Evolutionary conservation across 768 basidiomycete genomes (phyloP), one percentile per base, ranked within the genome.

Genomic region (Clavulina sp.): DNA sequence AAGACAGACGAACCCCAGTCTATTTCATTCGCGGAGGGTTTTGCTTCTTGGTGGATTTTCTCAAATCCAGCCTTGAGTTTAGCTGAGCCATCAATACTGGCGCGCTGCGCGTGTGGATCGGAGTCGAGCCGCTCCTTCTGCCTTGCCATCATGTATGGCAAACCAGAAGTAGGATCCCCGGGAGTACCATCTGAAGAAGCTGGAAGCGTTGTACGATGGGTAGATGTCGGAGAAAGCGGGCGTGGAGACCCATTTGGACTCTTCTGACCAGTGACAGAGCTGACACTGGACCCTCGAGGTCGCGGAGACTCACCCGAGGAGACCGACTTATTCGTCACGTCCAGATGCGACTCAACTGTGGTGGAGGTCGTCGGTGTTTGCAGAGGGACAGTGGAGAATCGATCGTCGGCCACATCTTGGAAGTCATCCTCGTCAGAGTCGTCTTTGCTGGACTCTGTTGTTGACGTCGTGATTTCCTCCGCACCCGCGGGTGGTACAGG

Each of bases 31-130:
- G 5, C 38, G 46, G 31, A 46, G 48, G 13, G 34, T 52, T 57
- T 56, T 56, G 72, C 69, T 59, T 79, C 72, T 48, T 69, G 73
- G 43, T 81, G 82, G 38, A 78, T 68, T 33, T 78, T 73, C 48
- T 74, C 70, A 57, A 87, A 86, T 56, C 84, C 83, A 59, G 84
- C 79, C 57, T 83, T 84, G 36, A 87, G 65, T 58, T 77, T 80
- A 48, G 77, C 72, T 58, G 78, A 75, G 2, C 79, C 81, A 53
- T 81, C 80, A 33, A 77, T 55, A 56, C 77, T 77, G 33, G 61
- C 65, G 52, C 78, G 68, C 40, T 68, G 64, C 1, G 65, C 64
- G 21, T 65, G 63, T 4, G 61, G 41, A 34, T 64, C 62, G 21
- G 61, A 62, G 40, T 71, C 70, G 5, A 74, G 71, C n/a, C 63